Conservation (phyloP, 148 eudicot species). For the Beta vulgaris region DNA sequence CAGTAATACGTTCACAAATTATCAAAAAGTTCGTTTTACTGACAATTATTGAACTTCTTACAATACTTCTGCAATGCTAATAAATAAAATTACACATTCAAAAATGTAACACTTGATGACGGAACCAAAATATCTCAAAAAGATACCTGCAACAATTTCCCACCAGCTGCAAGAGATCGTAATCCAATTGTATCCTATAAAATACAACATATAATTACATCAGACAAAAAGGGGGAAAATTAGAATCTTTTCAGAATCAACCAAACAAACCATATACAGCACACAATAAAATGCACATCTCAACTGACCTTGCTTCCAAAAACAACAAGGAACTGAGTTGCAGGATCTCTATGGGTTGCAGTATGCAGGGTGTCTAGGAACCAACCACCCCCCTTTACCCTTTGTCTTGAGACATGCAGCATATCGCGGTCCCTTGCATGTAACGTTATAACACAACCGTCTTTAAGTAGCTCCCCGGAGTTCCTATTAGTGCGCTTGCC, state of each 20-base stretch:
- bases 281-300: not conserved
- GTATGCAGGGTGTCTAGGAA: conserved; percentile 72
- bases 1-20: not conserved
- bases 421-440: conserved; percentile 60
- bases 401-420: conserved; percentile 87
- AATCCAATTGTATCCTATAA: conserved; percentile 85
- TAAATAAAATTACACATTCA: not conserved
- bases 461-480: conserved; percentile 59
- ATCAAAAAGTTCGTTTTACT: not conserved
- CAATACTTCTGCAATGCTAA: not conserved
- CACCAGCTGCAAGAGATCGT: conserved; percentile 96
- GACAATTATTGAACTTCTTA: not conserved
- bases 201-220: conserved; percentile 3
- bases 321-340: conserved; percentile 91
- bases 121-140: not conserved
- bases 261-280: not conserved
- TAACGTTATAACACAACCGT: conserved; percentile 84
- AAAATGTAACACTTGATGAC: not conserved
- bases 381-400: conserved; percentile 96
- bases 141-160: conserved; percentile 91
- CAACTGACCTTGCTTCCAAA: conserved; percentile 69
- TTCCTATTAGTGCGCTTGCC: conserved; percentile 42
- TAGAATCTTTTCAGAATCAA: not conserved
- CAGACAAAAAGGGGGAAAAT: not conserved
- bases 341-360: conserved; percentile 94